These are phyloP conservation scores for Ciborinia camelliae DNA, from an alignment of 2,329 filamentous ascomycete genomes.

Conservation along the genomic window DNA sequence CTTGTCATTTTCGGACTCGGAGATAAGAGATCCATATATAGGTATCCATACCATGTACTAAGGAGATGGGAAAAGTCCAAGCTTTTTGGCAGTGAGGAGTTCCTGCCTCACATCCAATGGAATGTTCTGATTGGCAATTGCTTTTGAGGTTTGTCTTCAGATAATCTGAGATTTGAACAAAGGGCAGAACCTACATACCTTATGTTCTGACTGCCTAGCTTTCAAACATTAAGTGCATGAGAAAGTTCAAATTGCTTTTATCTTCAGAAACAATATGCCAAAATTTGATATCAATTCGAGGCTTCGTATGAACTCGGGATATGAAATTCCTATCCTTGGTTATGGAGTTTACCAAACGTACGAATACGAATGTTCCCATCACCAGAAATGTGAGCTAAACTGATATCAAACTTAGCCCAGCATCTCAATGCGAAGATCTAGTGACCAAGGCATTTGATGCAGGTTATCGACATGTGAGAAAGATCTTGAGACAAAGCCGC, in stretches of 20 bases:
- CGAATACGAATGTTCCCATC: constrained; percentile 16
- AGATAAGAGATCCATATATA: background rate
- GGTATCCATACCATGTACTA: too few relatives aligned
- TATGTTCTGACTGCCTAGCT: too few relatives aligned
- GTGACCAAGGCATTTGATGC: constrained; percentile 53
- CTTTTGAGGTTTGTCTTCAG: too few relatives aligned
- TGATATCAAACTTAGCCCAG: constrained; percentile 44
- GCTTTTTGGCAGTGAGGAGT: too few relatives aligned
- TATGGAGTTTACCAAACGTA: constrained; percentile 50
- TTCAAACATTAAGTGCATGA: too few relatives aligned
- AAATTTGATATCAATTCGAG: constrained; percentile 47
- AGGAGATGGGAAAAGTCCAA: too few relatives aligned
- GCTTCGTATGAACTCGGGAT: constrained; percentile 51
- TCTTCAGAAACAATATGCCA: constrained; percentile 40
- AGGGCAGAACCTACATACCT: too few relatives aligned
- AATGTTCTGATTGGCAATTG: too few relatives aligned
- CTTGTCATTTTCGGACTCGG: background rate
- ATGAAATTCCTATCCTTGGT: constrained; percentile 58
- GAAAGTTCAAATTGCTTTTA: background rate
- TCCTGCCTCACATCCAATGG: too few relatives aligned
- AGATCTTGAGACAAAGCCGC: background rate
- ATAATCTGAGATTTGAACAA: too few relatives aligned
- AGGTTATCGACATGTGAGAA: constrained; percentile 54
- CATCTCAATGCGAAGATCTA: constrained; percentile 54
- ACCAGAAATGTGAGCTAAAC: background rate